Conservation (phyloP, 2,329 filamentous ascomycete genomes). For the Sporothrix luriei region DNA sequence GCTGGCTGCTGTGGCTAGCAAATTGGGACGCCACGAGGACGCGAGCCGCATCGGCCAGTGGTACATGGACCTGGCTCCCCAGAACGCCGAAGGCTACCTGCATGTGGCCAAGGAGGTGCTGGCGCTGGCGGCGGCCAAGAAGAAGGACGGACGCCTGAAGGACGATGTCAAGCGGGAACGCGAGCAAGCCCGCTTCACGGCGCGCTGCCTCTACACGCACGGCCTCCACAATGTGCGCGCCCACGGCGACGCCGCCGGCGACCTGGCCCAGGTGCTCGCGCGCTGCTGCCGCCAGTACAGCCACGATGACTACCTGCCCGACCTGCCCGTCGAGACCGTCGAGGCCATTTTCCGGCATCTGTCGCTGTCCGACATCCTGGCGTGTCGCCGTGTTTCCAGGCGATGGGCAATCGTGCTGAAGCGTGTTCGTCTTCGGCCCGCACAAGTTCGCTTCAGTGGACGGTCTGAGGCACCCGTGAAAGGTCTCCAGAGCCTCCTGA, state of each 20-base stretch:
- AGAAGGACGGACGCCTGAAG: background rate
- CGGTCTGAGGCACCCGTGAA: background rate
- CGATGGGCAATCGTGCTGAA: constrained; percentile 26
- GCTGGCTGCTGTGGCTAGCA: background rate
- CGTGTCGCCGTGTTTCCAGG: constrained; percentile 29
- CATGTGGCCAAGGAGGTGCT: constrained; percentile 31
- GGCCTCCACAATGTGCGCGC: constrained; percentile 33
- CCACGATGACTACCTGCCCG: constrained; percentile 31
- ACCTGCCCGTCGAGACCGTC: constrained; percentile 32
- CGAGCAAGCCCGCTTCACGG: constrained; percentile 22
- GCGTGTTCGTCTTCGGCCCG: background rate
- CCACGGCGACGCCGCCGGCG: constrained; percentile 13
- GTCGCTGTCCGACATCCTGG: constrained; percentile 26
- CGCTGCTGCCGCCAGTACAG: constrained; percentile 29
- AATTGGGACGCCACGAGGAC: background rate
- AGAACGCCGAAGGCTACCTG: constrained; percentile 33
- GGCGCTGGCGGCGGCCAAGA: background rate
- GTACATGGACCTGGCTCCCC: constrained; percentile 32
- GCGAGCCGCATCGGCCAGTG: constrained; percentile 28
- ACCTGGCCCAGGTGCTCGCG: constrained; percentile 11
- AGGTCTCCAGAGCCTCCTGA: constrained; percentile 22
- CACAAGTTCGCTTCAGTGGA: background rate
- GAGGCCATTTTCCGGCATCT: constrained; percentile 32
- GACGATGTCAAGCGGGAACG: background rate
- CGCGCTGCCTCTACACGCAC: constrained; percentile 35